Base-by-base conservation (phyloP, 2,329 filamentous ascomycete genomes). In the Beauveria pseudobassiana region DNA sequence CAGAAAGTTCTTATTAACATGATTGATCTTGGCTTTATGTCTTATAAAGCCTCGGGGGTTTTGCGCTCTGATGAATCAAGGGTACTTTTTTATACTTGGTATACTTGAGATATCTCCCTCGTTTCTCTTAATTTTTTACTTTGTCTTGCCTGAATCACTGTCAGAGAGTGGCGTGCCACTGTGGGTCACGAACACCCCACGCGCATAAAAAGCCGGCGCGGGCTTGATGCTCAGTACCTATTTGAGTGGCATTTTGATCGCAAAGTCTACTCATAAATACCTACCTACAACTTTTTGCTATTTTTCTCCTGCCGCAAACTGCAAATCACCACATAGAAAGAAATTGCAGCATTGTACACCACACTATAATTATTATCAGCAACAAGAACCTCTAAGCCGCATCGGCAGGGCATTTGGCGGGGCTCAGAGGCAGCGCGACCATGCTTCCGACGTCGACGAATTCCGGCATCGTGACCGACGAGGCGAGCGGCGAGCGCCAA, bases 401-500 rank as follows among this genome's bases (percentile, higher is more conserved):
- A 28, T 30, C 20, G 50, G 42, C 38, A 60, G 49, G 16, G 20
- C 38, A 30, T 43, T 42, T 50, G 59, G 50, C 40, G 59, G 59
- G 59, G 50, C 12, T 38, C 42, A 61, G 42, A 40, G 14, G 51
- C 60, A 55, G 40, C 24, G 59, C 54, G 26, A 67, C 68, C 67
- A 80, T 80, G 82, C 77, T 80, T 64, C 78, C 75, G 62, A 76
- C 75, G 64, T 77, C 82, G 45, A 80, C 84, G 62, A 86, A 83
- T 56, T 80, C 90, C 46, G 90, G 90, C 67, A 93, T 93, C 71
- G 88, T 93, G 68, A 88, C 88, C 58, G 87, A 93, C 72, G 83
- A 87, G 56, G 73, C 75, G 65, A 90, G 85, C 67, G 96, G 95
- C 71, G 85, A 92, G 71, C 90, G 93, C 50, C 88, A 92, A 68